These are phyloP conservation scores for Mantamonas sphyraenae DNA, from an alignment of 78 protist genomes.

Conservation along the genomic window DNA sequence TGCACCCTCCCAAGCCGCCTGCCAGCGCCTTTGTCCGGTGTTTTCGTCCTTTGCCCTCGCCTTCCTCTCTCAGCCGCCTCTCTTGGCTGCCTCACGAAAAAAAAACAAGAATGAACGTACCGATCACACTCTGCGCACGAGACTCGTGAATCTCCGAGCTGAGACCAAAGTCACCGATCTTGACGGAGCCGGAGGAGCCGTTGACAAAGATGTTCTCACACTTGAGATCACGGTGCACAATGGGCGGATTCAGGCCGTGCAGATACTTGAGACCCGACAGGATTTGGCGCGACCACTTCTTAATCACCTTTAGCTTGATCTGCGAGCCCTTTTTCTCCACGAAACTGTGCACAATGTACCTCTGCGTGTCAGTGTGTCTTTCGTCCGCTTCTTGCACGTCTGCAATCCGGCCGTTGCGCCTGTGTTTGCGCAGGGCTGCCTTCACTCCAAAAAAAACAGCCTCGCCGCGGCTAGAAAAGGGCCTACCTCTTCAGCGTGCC, in stretches of 20 bases:
- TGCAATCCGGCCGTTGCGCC: neutral
- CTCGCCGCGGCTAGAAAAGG: too few relatives aligned
- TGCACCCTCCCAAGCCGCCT: too few relatives aligned
- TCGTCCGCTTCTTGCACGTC: neutral
- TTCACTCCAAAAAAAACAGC: too few relatives aligned
- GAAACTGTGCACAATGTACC: constrained; percentile 12
- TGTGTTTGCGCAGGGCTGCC: too few relatives aligned
- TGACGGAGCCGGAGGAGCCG: constrained; percentile 63
- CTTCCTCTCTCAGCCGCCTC: too few relatives aligned
- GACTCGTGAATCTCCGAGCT: constrained; percentile 18
- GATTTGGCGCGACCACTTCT: constrained; percentile 70
- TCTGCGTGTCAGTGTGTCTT: neutral
- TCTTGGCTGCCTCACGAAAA: too few relatives aligned
- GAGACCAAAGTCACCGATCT: constrained; percentile 93
- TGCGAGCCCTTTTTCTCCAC: too few relatives aligned
- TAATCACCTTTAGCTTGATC: constrained; percentile 28
- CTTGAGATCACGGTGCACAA: constrained; percentile 93
- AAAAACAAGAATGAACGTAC: neutral
- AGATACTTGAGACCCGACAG: constrained; percentile 67
- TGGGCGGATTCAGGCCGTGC: constrained; percentile 58
- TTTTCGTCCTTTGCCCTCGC: too few relatives aligned
- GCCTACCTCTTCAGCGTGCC: constrained; percentile 68
- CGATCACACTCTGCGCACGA: constrained; percentile 11
- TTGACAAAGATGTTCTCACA: constrained; percentile 92
- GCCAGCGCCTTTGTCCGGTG: too few relatives aligned